Evolutionary conservation across 2,329 filamentous ascomycete genomes (phyloP).

Genomic region (Penicillium sp.): DNA sequence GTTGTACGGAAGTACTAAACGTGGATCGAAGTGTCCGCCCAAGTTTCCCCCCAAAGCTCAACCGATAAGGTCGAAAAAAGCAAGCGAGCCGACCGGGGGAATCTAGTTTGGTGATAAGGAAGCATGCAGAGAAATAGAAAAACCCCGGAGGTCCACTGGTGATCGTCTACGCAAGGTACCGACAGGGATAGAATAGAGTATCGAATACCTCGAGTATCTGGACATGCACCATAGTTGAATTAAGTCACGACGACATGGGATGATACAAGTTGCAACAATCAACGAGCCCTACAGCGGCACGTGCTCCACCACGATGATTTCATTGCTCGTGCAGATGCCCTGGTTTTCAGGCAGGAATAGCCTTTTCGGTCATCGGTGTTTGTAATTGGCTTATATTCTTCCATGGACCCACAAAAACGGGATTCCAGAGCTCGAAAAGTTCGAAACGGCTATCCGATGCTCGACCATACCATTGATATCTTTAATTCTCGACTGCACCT

Average conservation of each 20-base stretch:
- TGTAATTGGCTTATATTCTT: conserved; percentile 1
- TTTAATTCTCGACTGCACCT: neutral
- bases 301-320: conserved; percentile 18
- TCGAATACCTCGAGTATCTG: conserved; percentile 1
- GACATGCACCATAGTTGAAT: neutral
- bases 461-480: neutral
- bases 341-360: conserved; percentile 3
- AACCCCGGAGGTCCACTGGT: neutral
- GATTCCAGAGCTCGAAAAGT: conserved; percentile 3
- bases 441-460: conserved; percentile 1
- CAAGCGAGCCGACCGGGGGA: neutral
- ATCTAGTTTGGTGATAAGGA: neutral
- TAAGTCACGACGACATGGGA: neutral
- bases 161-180: conserved; percentile 1
- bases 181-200: neutral
- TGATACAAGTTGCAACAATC: conserved; percentile 4
- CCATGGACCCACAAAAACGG: conserved; percentile 3
- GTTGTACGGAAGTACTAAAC: neutral
- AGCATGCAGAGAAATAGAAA: neutral
- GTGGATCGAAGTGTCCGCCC: neutral
- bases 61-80: neutral
- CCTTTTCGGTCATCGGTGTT: neutral
- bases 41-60: neutral
- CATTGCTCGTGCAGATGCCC: conserved; percentile 7
- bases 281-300: conserved; percentile 15